These are phyloP conservation scores for Lactarius evosmus DNA, from an alignment of 768 basidiomycete genomes.

Conservation along the genomic window DNA sequence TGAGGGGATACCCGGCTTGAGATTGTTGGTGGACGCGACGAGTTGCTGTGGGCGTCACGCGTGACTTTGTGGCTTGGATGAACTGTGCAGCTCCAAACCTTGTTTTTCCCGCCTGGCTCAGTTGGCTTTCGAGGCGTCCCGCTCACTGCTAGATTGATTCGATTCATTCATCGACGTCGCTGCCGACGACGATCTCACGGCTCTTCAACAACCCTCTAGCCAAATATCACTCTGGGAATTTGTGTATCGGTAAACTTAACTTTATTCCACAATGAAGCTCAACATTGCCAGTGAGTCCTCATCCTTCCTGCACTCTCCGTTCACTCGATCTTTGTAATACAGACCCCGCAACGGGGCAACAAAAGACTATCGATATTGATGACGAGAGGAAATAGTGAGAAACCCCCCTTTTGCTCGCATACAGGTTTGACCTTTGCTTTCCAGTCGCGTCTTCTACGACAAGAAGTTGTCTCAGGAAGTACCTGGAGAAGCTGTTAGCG, in stretches of 20 bases:
- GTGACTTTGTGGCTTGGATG: constrained; percentile 37
- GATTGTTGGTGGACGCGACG: constrained; percentile 35
- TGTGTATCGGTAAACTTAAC: constrained; percentile 5
- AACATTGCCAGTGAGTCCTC: constrained; percentile 86
- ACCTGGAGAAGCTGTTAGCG: constrained; percentile 82
- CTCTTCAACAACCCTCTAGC: constrained; percentile 33
- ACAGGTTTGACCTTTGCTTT: constrained; percentile 8
- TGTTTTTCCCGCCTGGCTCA: constrained; percentile 38
- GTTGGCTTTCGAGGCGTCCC: constrained; percentile 11
- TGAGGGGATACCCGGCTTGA: background rate
- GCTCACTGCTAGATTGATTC: constrained; percentile 29
- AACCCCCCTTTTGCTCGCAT: constrained; percentile 4
- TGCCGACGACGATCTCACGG: constrained; percentile 45
- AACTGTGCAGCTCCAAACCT: constrained; percentile 64
- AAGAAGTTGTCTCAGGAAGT: constrained; percentile 97
- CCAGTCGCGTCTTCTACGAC: constrained; percentile 92
- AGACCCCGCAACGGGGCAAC: constrained; percentile 96
- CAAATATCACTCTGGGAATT: background rate
- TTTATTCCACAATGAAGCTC: constrained; percentile 76
- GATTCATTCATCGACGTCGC: constrained; percentile 40
- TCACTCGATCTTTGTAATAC: background rate
- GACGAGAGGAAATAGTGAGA: constrained; percentile 83
- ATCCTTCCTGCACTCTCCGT: background rate
- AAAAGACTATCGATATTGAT: constrained; percentile 94
- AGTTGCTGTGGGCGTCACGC: constrained; percentile 33